Base-by-base conservation (phyloP, 345 rosid species). In the Pseudoturritis turrita region DNA sequence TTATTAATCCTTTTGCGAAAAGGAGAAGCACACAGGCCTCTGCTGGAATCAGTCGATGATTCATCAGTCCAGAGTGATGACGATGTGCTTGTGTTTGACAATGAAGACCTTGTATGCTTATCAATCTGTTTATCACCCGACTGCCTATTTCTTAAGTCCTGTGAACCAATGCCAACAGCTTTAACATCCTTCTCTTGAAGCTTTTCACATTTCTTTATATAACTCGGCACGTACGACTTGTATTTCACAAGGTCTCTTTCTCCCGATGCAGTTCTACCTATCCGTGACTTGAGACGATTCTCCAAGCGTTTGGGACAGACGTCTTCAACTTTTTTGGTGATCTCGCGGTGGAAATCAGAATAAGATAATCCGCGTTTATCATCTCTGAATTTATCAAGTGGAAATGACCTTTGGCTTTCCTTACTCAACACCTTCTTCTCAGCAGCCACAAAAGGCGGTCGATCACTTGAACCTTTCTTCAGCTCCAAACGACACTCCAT, bases 221-320 rank as follows among this genome's bases (percentile, higher is more conserved):
- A 94, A 76, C 83, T 84, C 37, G 97, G 96, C 73, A 94, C 78
- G 37, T 83, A 82, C 0, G 96, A 89, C 91, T 89, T 91, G 78
- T 85, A 84, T 72, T 86, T 94, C 31, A 91, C 88, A 58, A 56
- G 44, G 2, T 71, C 76, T 51, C 80, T 57, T 22, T 77, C 80
- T 22, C 80, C 75, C 0, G 80, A 77, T 0, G 80, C 55, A 0
- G 80, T 76, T 69, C 73, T 77, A 56, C 72, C 63, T 29, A 67
- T 59, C 36, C 55, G 43, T 4, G 68, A 76, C 62, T 75, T 84
- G 18, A 65, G 62, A 22, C 74, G 77, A 71, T 83, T 82, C 74
- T 71, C 64, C 23, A 69, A 73, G 35, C 79, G 64, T 60, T 68
- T 68, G 4, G 86, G 81, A 41, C 79, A 73, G 3, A 68, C 58